phyloP scores from a whole-genome alignment of 1,284 basidiomycete genomes.

The Prillingera fragicola region DNA sequence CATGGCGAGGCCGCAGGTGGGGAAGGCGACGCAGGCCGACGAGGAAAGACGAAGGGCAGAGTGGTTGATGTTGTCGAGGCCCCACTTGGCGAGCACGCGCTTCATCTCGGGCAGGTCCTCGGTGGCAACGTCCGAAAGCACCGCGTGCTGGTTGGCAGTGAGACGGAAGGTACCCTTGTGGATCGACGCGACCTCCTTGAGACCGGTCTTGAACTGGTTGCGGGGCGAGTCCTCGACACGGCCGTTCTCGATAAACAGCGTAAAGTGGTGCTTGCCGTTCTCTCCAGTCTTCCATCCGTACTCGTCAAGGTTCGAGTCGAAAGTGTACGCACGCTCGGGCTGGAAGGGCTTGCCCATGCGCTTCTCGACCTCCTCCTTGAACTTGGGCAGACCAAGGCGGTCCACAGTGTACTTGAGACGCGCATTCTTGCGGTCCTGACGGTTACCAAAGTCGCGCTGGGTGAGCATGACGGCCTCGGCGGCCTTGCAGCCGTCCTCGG shows the following conservation, averaged over 20 bases:
- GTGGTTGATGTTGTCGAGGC: constrained; percentile 81
- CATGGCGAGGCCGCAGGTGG: constrained; percentile 93
- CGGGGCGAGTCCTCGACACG: constrained; percentile 89
- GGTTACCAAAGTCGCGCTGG: constrained; percentile 94
- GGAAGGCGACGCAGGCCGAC: constrained; percentile 95
- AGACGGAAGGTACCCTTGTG: constrained; percentile 92
- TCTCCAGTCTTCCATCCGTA: constrained; percentile 88
- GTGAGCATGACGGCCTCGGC: constrained; percentile 91
- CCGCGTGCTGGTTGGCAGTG: constrained; percentile 90
- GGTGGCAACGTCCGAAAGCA: constrained; percentile 75
- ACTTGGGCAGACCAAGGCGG: constrained; percentile 77
- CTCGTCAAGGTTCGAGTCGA: constrained; percentile 86
- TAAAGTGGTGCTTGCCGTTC: constrained; percentile 88
- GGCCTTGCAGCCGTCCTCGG: constrained; percentile 77
- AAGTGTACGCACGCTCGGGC: constrained; percentile 69
- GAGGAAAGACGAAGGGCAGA: constrained; percentile 76
- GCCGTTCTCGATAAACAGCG: constrained; percentile 95
- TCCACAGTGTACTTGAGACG: constrained; percentile 97
- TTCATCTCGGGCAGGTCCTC: constrained; percentile 74
- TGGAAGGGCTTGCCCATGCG: constrained; percentile 74
- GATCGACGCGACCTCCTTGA: constrained; percentile 85
- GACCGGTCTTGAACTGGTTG: constrained; percentile 84
- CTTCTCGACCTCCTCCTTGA: constrained; percentile 86
- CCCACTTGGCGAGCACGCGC: constrained; percentile 73
- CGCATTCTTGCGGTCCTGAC: constrained; percentile 72